phyloP scores from a whole-genome alignment of 106 monocot species.

The Gastrodia elata region DNA sequence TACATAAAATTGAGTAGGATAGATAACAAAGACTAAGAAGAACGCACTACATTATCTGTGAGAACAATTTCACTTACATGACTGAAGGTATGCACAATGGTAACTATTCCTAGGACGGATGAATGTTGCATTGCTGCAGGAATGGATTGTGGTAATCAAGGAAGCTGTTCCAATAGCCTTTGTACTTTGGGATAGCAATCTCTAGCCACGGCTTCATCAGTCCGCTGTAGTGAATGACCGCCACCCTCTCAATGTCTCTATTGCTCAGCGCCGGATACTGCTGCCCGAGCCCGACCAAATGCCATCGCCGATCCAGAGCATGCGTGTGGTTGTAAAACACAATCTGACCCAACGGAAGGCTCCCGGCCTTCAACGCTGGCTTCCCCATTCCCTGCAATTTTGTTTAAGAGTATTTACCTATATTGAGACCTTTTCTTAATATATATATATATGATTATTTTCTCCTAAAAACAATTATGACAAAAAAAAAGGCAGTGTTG shows the following conservation, averaged over 20 bases:
- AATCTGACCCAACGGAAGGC: conserved; percentile 62
- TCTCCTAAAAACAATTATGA: neutral
- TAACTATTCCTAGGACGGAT: too few relatives aligned
- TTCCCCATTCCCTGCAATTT: conserved; percentile 35
- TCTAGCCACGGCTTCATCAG: conserved; percentile 90
- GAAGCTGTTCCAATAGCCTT: conserved; percentile 60
- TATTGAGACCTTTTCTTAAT: too few relatives aligned
- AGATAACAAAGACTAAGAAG: too few relatives aligned
- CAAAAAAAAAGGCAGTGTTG: neutral
- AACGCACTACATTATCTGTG: too few relatives aligned
- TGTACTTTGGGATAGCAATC: conserved; percentile 52
- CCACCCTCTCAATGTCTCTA: conserved; percentile 45
- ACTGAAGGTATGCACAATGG: too few relatives aligned
- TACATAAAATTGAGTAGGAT: too few relatives aligned
- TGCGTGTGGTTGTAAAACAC: conserved; percentile 74
- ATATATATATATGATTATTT: neutral
- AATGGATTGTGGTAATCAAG: conserved; percentile 43
- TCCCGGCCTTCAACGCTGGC: conserved; percentile 52
- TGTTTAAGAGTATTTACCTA: neutral
- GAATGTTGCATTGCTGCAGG: conserved; percentile 85
- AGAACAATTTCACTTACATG: too few relatives aligned
- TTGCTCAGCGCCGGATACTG: conserved; percentile 8
- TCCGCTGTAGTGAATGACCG: conserved; percentile 75
- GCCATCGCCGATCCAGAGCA: conserved; percentile 47
- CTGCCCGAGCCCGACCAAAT: conserved; percentile 60